These are phyloP conservation scores for Monosporascus sp. DNA, from an alignment of 2,329 filamentous ascomycete genomes.

Conservation along the genomic window DNA sequence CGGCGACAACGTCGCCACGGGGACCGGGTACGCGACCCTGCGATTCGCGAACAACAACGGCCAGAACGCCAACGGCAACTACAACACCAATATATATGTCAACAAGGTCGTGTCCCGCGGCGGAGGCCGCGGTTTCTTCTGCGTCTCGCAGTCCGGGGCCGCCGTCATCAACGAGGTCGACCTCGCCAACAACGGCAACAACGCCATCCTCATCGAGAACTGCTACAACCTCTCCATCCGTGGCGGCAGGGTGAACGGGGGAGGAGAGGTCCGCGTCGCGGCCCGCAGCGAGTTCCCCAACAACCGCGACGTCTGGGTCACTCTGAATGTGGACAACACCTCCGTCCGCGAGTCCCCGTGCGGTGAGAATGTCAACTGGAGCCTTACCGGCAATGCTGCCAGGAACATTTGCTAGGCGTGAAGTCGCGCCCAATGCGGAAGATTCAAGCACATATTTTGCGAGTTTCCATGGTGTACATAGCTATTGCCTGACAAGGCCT, in stretches of 20 bases:
- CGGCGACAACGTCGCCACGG: constrained; percentile 46
- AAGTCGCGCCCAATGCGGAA: too few species aligned
- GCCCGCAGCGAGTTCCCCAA: constrained; percentile 50
- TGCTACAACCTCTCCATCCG: constrained; percentile 50
- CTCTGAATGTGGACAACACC: constrained; percentile 42
- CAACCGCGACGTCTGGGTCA: constrained; percentile 45
- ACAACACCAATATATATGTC: constrained; percentile 46
- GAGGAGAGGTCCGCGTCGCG: constrained; percentile 49
- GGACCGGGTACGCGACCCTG: constrained; percentile 50
- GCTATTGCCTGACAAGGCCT: too few species aligned
- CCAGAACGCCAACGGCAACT: constrained; percentile 39
- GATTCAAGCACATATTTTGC: too few species aligned
- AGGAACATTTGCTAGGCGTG: constrained; percentile 33
- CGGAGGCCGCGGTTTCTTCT: constrained; percentile 52
- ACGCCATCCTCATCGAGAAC: constrained; percentile 54
- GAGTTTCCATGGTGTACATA: too few species aligned
- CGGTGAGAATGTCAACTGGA: constrained; percentile 46
- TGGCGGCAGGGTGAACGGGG: constrained; percentile 46
- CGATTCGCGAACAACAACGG: constrained; percentile 54
- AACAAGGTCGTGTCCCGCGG: constrained; percentile 50
- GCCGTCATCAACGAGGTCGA: constrained; percentile 44
- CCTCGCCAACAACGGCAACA: constrained; percentile 47
- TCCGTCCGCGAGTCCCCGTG: constrained; percentile 49
- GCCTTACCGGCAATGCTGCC: constrained; percentile 38
- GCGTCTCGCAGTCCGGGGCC: constrained; percentile 50